These are phyloP conservation scores for Clarireedia hainanense DNA, from an alignment of 2,329 filamentous ascomycete species.

Conservation along the genomic window DNA sequence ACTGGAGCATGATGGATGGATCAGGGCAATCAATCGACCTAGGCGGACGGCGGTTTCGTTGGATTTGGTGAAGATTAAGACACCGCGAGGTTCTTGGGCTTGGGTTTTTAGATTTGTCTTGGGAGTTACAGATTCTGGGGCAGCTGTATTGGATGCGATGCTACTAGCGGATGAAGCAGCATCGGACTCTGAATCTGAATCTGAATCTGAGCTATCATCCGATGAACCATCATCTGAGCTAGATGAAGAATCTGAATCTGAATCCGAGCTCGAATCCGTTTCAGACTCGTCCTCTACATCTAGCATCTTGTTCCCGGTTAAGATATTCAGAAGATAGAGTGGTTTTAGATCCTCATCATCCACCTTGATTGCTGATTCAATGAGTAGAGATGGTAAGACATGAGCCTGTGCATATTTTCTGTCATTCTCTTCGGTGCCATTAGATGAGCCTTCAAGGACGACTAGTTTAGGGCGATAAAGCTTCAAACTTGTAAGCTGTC, in stretches of 20 bases:
- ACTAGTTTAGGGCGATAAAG: slow-evolving; percentile 69
- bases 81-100: slow-evolving; percentile 28
- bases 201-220: slow-evolving; percentile 3
- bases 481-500: slow-evolving; percentile 66
- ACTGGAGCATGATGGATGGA: slow-evolving; percentile 50
- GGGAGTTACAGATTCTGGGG: not conserved
- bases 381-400: slow-evolving; percentile 54
- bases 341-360: slow-evolving; percentile 68
- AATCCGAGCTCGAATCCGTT: slow-evolving; percentile 21
- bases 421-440: slow-evolving; percentile 23
- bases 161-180: not conserved
- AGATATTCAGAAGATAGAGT: slow-evolving; percentile 72
- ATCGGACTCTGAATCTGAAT: slow-evolving; percentile 6
- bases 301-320: slow-evolving; percentile 49
- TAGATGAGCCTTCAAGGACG: slow-evolving; percentile 51
- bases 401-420: slow-evolving; percentile 38
- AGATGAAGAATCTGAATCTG: slow-evolving; percentile 10
- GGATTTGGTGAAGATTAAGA: slow-evolving; percentile 83
- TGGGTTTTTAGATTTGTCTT: slow-evolving; percentile 8
- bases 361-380: slow-evolving; percentile 61
- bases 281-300: slow-evolving; percentile 28
- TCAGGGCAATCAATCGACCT: slow-evolving; percentile 65
- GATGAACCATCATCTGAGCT: slow-evolving; percentile 7
- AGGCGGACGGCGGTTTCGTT: slow-evolving; percentile 84
- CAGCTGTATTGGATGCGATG: not conserved